Base-by-base conservation (phyloP, 257 asterid species). In the Solanum ossicruentum region DNA sequence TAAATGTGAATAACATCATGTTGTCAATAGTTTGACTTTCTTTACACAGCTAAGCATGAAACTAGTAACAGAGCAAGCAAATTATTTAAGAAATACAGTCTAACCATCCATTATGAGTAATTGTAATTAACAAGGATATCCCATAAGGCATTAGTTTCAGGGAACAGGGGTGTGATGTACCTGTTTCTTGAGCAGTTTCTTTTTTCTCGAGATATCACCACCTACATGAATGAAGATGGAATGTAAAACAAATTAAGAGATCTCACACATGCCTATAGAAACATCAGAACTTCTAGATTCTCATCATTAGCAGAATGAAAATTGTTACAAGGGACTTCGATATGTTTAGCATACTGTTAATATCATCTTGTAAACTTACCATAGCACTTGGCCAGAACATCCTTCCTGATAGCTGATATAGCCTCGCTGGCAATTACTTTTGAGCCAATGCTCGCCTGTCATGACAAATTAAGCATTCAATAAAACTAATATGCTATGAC, bases 341-440 rank as follows among this genome's bases (percentile, higher is more conserved):
- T 52, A 78, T 16, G 11, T 52, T 26, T 77, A 78, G 26, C 23
- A 28, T 16, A 52, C 49, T 78, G 66, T 78, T 28, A 28, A 54
- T 15, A 32, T 2, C 49, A 15, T 78, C 65, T 52, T 78, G 65
- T 78, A 52, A 87, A 81, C 95, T 91, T 89, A 96, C 99, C 99
- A 80, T 96, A 96, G 93, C 99, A 96, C 92, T 96, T 95, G 83
- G 99, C 99, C 12, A 94, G 94, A 88, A 96, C 99, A 83, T 96
- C 99, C 90, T 96, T 96, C 91, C 98, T 92, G 91, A 95, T 95
- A 71, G 99, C 99, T 54, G 98, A 95, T 86, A 96, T 84, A 84
- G 99, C 89, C 91, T 96, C 99, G 88, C 99, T 96, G 60, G 99
- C 98, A 88, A 96, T 94, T 85, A 96, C 99, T 91, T 95, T 96